Percentiles rank a stretch among this genome's conserved stretches.
Conservation (phyloP, 2,329 filamentous ascomycete species). For the Xylariaceae sp. region DNA sequence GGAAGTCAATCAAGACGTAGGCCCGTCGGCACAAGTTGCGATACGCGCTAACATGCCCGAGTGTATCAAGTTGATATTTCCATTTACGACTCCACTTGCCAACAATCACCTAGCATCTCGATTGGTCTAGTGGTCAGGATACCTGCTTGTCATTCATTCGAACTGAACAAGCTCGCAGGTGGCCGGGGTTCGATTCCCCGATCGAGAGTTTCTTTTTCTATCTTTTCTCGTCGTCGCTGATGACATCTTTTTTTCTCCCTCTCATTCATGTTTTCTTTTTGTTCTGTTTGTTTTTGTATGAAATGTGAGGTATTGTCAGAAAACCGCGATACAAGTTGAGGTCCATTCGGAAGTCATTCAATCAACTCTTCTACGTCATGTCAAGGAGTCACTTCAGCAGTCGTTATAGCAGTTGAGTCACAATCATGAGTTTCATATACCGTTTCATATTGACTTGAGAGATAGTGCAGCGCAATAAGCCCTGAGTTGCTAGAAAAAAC, state of each 20-base stretch:
- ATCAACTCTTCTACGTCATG: too few relatives aligned
- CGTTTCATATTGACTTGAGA: too few relatives aligned
- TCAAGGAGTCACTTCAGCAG: too few relatives aligned
- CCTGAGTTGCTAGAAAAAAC: too few relatives aligned
- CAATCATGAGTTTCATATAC: too few relatives aligned
- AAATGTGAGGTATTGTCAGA: too few relatives aligned
- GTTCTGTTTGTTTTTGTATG: neutral
- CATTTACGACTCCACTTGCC: neutral
- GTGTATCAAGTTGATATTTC: neutral
- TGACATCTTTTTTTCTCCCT: neutral
- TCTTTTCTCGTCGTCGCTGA: neutral
- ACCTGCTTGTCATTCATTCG: conserved; percentile 17
- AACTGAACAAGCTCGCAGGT: conserved; percentile 22
- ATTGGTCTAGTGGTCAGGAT: conserved; percentile 22
- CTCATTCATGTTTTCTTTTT: neutral
- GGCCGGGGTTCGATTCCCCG: conserved; percentile 34
- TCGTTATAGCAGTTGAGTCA: too few relatives aligned
- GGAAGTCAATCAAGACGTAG: too few relatives aligned
- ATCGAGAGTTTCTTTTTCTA: conserved; percentile 23
- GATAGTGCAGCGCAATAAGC: too few relatives aligned
- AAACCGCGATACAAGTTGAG: too few relatives aligned
- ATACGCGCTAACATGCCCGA: neutral
- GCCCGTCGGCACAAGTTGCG: too few relatives aligned
- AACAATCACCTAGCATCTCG: conserved; percentile 2
- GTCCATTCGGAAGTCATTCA: too few relatives aligned